phyloP scores from a whole-genome alignment of 148 eudicot species.

The Simmondsia chinensis region DNA sequence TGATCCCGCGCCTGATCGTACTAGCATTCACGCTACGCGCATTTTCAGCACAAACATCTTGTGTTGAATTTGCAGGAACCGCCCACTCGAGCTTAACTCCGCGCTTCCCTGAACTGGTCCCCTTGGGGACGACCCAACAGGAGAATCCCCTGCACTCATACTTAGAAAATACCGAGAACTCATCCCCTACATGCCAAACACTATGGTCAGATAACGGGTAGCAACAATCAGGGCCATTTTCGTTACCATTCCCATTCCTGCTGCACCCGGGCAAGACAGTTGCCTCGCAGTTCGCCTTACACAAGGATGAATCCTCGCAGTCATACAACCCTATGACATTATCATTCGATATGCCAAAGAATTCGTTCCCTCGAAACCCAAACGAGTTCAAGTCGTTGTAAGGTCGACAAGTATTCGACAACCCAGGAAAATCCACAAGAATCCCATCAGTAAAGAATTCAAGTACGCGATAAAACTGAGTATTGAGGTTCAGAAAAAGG shows the following conservation, averaged over 20 bases:
- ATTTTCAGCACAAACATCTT: slow-evolving; percentile 36
- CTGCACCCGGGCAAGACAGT: slow-evolving; percentile 29
- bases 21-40: slow-evolving; percentile 50
- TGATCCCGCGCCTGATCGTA: slow-evolving; percentile 40
- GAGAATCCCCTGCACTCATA: slow-evolving; percentile 82
- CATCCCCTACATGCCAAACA: slow-evolving; percentile 42
- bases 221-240: slow-evolving; percentile 44
- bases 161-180: slow-evolving; percentile 37
- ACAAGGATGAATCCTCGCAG: slow-evolving; percentile 74
- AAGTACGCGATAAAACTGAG: slow-evolving; percentile 40
- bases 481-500: slow-evolving; percentile 37
- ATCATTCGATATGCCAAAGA: slow-evolving; percentile 57
- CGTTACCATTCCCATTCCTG: slow-evolving; percentile 10
- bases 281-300: slow-evolving; percentile 52
- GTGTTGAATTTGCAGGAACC: slow-evolving; percentile 31
- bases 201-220: slow-evolving; percentile 55
- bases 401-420: slow-evolving; percentile 33
- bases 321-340: slow-evolving; percentile 68
- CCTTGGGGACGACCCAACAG: slow-evolving; percentile 52
- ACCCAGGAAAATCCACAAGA: slow-evolving; percentile 49
- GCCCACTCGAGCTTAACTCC: slow-evolving; percentile 89
- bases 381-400: slow-evolving; percentile 59
- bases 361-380: slow-evolving; percentile 31
- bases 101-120: slow-evolving; percentile 26
- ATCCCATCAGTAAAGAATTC: slow-evolving; percentile 66